These are phyloP conservation scores for Ceriops tagal DNA, from an alignment of 345 rosid genomes.

Conservation along the genomic window DNA sequence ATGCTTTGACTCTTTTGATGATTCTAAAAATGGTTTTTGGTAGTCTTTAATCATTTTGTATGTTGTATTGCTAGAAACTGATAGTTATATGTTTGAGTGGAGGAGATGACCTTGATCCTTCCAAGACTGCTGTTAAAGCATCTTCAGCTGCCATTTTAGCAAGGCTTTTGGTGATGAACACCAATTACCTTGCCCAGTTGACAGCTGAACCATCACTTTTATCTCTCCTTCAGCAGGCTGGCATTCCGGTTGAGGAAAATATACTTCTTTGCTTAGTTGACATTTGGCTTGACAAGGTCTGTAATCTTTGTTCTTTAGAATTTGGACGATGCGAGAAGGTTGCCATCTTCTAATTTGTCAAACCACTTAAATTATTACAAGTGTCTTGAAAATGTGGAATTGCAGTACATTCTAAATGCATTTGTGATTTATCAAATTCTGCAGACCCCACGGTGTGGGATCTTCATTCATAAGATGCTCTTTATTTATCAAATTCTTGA, in stretches of 20 bases:
- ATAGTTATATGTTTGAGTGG: slow-evolving; percentile 80
- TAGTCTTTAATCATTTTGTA: slow-evolving; percentile 7
- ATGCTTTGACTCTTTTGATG: slow-evolving; percentile 14
- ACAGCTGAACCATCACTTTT: slow-evolving; percentile 80
- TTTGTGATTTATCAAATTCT: too few relatives aligned
- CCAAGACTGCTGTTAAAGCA: slow-evolving; percentile 77
- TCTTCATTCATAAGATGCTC: too few relatives aligned
- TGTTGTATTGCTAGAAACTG: slow-evolving; percentile 55
- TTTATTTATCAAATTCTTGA: too few relatives aligned
- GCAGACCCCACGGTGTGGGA: too few relatives aligned
- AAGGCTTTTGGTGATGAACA: slow-evolving; percentile 92
- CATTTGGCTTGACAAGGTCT: slow-evolving; percentile 96
- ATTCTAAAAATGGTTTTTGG: slow-evolving; percentile 9
- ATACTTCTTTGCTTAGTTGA: slow-evolving; percentile 82
- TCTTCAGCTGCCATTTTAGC: slow-evolving; percentile 86
- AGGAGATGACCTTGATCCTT: slow-evolving; percentile 80
- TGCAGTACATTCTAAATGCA: neutral
- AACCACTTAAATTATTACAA: neutral
- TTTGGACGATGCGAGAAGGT: neutral
- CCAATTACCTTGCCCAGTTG: slow-evolving; percentile 79
- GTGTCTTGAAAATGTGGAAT: neutral
- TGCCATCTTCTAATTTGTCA: neutral
- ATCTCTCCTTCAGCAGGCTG: slow-evolving; percentile 67
- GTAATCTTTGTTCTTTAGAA: slow-evolving; percentile 17
- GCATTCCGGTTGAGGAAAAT: slow-evolving; percentile 59